Conservation (phyloP, 495 filamentous ascomycete species). For the Penicillium pancosmium region DNA sequence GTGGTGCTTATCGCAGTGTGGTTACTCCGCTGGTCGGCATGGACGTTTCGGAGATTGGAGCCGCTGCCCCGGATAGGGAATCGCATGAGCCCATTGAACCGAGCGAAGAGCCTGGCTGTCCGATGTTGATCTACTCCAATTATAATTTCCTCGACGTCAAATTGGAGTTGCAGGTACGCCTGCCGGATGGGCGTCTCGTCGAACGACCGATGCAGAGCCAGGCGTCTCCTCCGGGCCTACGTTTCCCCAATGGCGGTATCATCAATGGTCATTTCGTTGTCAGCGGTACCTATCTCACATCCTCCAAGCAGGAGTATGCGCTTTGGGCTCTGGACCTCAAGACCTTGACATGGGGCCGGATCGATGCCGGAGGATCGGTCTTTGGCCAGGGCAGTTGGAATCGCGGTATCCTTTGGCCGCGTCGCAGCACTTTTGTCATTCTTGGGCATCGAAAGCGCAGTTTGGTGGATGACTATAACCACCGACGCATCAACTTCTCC, state of each 20-base stretch:
- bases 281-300: conserved; percentile 94
- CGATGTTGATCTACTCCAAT: conserved; percentile 98
- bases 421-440: conserved; percentile 92
- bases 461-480: conserved; percentile 97
- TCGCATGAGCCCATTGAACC: conserved; percentile 40
- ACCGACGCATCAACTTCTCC: conserved; percentile 95
- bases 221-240: conserved; percentile 85
- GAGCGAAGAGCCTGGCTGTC: conserved; percentile 60
- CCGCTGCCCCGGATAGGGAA: conserved; percentile 39
- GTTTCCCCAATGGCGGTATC: conserved; percentile 93
- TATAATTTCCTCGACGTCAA: conserved; percentile 99
- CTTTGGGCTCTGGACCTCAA: conserved; percentile 92
- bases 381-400: conserved; percentile 98
- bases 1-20: conserved; percentile 94
- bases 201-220: conserved; percentile 88
- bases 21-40: conserved; percentile 79
- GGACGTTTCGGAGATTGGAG: conserved; percentile 72
- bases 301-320: conserved; percentile 97
- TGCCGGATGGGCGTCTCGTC: conserved; percentile 78
- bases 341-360: conserved; percentile 88
- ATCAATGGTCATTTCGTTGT: conserved; percentile 96
- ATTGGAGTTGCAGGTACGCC: conserved; percentile 85
- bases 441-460: conserved; percentile 90
- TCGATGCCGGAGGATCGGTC: conserved; percentile 91
- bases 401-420: conserved; percentile 86